A percentile compares a stretch with the other conserved stretches of the same genome.
phyloP scores from a whole-genome alignment of 2,329 filamentous ascomycete genomes.

The Arthrobotrys conoides region DNA sequence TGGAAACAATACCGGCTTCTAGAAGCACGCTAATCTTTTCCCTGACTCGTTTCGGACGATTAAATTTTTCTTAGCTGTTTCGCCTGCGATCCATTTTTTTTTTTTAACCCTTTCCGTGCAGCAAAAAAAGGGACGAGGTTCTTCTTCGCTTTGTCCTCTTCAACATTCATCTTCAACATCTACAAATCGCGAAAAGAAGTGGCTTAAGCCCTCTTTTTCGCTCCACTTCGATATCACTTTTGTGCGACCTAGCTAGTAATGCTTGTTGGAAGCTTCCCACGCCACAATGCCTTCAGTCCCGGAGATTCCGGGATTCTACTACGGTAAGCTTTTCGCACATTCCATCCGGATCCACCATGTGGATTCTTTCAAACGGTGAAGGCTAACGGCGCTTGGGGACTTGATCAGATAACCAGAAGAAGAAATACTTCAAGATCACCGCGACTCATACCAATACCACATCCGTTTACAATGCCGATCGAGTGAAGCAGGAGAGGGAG shows the following conservation, averaged over 20 bases:
- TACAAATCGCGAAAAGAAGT: conserved; percentile 52
- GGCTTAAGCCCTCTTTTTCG: conserved; percentile 53
- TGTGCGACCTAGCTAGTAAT: conserved; percentile 48
- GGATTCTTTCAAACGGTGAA: conserved; percentile 2
- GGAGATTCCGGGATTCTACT: conserved; percentile 61
- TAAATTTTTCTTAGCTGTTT: conserved; percentile 16
- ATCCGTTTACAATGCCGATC: conserved; percentile 57
- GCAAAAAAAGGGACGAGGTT: conserved; percentile 37
- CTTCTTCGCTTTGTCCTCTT: conserved; percentile 35
- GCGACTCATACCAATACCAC: conserved; percentile 52
- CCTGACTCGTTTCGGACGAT: conserved; percentile 21
- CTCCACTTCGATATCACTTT: conserved; percentile 33
- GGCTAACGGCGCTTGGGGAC: conserved; percentile 18
- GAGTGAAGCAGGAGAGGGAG: conserved; percentile 49
- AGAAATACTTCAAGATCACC: conserved; percentile 59
- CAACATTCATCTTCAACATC: conserved; percentile 22
- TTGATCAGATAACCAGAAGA: conserved; percentile 55
- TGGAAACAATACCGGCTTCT: conserved; percentile 42
- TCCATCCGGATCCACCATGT: not conserved
- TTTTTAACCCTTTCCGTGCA: conserved; percentile 32
- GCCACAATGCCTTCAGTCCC: conserved; percentile 59
- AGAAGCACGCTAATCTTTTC: conserved; percentile 42
- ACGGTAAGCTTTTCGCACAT: conserved; percentile 42
- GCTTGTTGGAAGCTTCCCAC: conserved; percentile 60
- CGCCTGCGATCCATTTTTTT: conserved; percentile 31